These are phyloP conservation scores for Arabidopsis arenosa DNA, from an alignment of 345 rosid species.

Conservation along the genomic window DNA sequence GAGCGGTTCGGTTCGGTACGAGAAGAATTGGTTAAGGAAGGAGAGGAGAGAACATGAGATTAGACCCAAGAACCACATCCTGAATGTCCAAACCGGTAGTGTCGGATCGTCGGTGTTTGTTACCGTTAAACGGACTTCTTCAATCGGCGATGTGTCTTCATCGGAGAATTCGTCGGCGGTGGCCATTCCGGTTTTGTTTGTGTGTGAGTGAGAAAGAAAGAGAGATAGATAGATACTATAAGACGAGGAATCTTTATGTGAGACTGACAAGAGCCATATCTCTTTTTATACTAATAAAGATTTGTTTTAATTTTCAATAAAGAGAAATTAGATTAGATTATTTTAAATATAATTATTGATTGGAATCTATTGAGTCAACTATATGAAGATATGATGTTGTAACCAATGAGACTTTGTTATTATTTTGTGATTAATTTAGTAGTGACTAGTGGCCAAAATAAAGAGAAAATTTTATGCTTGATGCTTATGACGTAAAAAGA, in stretches of 20 bases:
- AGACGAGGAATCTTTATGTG: slow-evolving; percentile 34
- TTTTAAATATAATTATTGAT: slow-evolving; percentile 11
- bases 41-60: slow-evolving; percentile 72
- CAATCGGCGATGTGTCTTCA: slow-evolving; percentile 73
- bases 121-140: slow-evolving; percentile 82
- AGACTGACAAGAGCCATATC: slow-evolving; percentile 20
- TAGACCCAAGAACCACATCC: slow-evolving; percentile 86
- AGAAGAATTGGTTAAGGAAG: slow-evolving; percentile 81
- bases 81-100: slow-evolving; percentile 85
- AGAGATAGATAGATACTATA: background rate
- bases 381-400: slow-evolving; percentile 1
- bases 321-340: background rate
- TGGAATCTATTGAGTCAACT: slow-evolving; percentile 32
- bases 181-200: slow-evolving; percentile 31
- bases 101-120: slow-evolving; percentile 75
- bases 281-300: slow-evolving; percentile 14
- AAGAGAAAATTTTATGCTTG: background rate
- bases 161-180: slow-evolving; percentile 39
- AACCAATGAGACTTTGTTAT: background rate
- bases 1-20: slow-evolving; percentile 85
- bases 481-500: slow-evolving; percentile 25
- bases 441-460: slow-evolving; percentile 10
- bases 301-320: background rate
- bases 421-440: background rate
- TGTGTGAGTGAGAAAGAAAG: slow-evolving; percentile 16